Base-by-base conservation (phyloP, 2,329 filamentous ascomycete genomes). In the Hymenoscyphus linearis region DNA sequence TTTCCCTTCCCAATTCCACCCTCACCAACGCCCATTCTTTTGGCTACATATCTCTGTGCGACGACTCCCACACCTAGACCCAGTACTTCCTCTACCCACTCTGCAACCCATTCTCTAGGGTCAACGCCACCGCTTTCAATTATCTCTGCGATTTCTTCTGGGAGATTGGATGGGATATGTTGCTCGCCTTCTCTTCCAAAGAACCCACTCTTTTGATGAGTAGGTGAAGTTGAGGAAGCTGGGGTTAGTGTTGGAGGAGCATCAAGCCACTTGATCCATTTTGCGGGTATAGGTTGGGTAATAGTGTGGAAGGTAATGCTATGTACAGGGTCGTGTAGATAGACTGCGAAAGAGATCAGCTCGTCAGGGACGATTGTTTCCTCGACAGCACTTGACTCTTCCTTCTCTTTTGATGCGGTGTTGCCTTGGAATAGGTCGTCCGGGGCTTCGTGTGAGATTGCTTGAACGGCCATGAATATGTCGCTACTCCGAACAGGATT, bases 381-480 rank as follows among this genome's bases (percentile, higher is more conserved):
- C 26, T 82, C 80, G 13, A 81, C 77, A 1, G 83, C 81, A 16
- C 77, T 76, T 18, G 79, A 79, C 5, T 80, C 76, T 64, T 82
- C 79, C 72, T 83, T 82, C 63, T 85, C 82, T 65, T 83, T 82
- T 47, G 40, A 47, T 10, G 40, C 40, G 5, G 57, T 68, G 68
- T 81, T 75, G 71, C 84, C 76, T 67, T 85, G 78, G 73, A 96
- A 96, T 1, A 96, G 78, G 1, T 85, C 82, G 60, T 81, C 78
- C 63, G 89, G 85, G 0, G 78, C 78, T 9, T 85, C 81, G 65
- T 89, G 83, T 57, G 79, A 82, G 69, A 98, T 85, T 10, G 95
- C 91, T 77, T 99, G 95, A 36, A 99, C 87, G n/a, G 93, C 86
- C 35, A 99, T 81, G 82, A 99, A 99, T 65, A 99, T 90, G 73